A percentile compares a stretch with the other conserved stretches of the same genome.
phyloP scores from a whole-genome alignment of 148 eudicot species.

The Rhododendron vialii region DNA sequence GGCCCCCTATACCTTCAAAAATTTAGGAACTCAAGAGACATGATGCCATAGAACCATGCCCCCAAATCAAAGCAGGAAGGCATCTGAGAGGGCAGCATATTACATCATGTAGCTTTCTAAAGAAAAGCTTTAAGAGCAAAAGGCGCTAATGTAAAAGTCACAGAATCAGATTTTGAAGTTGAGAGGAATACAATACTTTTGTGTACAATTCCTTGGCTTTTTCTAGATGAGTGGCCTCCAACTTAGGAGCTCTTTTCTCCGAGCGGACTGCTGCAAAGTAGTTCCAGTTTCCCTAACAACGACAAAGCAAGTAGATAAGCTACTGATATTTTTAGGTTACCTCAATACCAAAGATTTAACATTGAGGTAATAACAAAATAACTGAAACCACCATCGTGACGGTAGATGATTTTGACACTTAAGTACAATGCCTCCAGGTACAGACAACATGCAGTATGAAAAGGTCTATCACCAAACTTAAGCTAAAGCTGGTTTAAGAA shows the following conservation, averaged over 20 bases:
- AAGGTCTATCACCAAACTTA: slow-evolving; percentile 1
- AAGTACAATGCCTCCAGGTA: not conserved
- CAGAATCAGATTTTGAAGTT: not conserved
- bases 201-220: slow-evolving; percentile 91
- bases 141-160: not conserved
- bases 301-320: slow-evolving; percentile 15
- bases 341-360: not conserved
- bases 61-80: not conserved
- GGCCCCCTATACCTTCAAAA: not conserved
- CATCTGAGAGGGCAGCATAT: not conserved
- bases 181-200: slow-evolving; percentile 40
- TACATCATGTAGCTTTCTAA: not conserved
- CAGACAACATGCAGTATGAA: slow-evolving; percentile 3
- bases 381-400: not conserved
- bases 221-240: slow-evolving; percentile 91
- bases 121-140: not conserved
- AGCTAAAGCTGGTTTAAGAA: not conserved
- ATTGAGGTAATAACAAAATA: not conserved
- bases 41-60: not conserved
- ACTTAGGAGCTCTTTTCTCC: slow-evolving; percentile 83
- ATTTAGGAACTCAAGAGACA: not conserved
- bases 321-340: slow-evolving; percentile 4
- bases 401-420: not conserved
- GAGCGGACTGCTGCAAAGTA: slow-evolving; percentile 93
- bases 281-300: slow-evolving; percentile 90